These are phyloP conservation scores for Sugiyamaella grinbergsii DNA, from an alignment of 1,139 yeast genomes.

Conservation along the genomic window DNA sequence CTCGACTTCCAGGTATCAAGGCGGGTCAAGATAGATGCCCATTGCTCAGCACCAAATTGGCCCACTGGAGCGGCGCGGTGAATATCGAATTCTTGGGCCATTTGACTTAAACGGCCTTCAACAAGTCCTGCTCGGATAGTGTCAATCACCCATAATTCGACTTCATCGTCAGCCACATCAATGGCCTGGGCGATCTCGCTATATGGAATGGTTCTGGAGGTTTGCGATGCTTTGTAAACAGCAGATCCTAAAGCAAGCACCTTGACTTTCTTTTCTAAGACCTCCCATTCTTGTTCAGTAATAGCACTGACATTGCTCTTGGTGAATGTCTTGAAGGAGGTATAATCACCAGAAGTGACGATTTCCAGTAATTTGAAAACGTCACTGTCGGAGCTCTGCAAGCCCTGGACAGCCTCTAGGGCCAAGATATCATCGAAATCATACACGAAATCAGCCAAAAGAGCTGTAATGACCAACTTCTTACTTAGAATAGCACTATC, in stretches of 20 bases:
- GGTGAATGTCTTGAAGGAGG: conserved; percentile 32
- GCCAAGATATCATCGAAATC: conserved; percentile 43
- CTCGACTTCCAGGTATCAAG: conserved; percentile 45
- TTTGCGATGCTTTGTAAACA: conserved; percentile 33
- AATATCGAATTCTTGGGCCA: conserved; percentile 42
- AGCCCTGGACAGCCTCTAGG: conserved; percentile 40
- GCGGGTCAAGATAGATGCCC: conserved; percentile 43
- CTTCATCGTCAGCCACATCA: conserved; percentile 41
- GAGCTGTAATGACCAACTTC: conserved; percentile 36
- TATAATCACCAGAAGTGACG: conserved; percentile 42
- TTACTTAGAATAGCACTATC: conserved; percentile 33
- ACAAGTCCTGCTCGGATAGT: conserved; percentile 48
- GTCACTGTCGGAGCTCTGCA: conserved; percentile 29
- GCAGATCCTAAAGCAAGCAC: conserved; percentile 36
- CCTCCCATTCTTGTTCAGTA: conserved; percentile 32
- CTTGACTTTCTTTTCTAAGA: conserved; percentile 36
- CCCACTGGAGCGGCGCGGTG: conserved; percentile 46
- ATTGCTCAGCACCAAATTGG: conserved; percentile 44
- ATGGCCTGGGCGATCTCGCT: conserved; percentile 41
- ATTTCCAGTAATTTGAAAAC: conserved; percentile 38
- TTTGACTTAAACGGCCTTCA: conserved; percentile 49
- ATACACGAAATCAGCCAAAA: conserved; percentile 36
- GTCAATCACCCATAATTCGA: conserved; percentile 48
- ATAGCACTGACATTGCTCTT: conserved; percentile 18
- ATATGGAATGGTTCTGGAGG: conserved; percentile 37